phyloP scores from a whole-genome alignment of 1,284 basidiomycete genomes.

The Ustilago cynodontis region DNA sequence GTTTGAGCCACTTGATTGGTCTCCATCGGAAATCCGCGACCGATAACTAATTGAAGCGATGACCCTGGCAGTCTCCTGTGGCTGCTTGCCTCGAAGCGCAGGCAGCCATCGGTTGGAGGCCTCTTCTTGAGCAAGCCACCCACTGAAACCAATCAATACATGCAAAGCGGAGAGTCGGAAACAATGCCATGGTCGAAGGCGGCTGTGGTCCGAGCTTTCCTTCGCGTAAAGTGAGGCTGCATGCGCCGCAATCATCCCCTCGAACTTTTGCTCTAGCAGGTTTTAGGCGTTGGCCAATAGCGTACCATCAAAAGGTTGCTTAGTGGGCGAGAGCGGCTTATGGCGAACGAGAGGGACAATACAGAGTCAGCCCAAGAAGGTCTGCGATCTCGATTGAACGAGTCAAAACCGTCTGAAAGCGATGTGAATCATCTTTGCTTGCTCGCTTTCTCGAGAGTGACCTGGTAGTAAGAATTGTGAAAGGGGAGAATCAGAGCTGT shows the following conservation, averaged over 20 bases:
- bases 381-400: background rate
- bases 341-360: background rate
- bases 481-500: no score
- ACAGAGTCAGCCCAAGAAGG: no score
- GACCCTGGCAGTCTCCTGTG: background rate
- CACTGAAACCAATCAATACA: background rate
- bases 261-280: background rate
- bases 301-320: background rate
- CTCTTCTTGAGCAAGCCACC: slow-evolving; percentile 1
- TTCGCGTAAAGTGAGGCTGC: slow-evolving; percentile 4
- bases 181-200: background rate
- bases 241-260: background rate
- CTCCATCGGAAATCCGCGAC: background rate
- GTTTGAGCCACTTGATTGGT: background rate
- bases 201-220: background rate
- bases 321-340: background rate
- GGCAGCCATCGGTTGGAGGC: background rate
- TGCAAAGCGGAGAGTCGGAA: background rate
- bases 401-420: background rate
- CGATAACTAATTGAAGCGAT: background rate
- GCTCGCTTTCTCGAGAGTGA: no score
- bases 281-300: background rate
- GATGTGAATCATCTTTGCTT: slow-evolving; percentile 2
- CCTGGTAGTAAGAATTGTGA: background rate
- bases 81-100: background rate